Evolutionary conservation across 1,284 basidiomycete species (phyloP), one percentile per base, ranked within the genome.

Genomic region (Tilletia indica): DNA sequence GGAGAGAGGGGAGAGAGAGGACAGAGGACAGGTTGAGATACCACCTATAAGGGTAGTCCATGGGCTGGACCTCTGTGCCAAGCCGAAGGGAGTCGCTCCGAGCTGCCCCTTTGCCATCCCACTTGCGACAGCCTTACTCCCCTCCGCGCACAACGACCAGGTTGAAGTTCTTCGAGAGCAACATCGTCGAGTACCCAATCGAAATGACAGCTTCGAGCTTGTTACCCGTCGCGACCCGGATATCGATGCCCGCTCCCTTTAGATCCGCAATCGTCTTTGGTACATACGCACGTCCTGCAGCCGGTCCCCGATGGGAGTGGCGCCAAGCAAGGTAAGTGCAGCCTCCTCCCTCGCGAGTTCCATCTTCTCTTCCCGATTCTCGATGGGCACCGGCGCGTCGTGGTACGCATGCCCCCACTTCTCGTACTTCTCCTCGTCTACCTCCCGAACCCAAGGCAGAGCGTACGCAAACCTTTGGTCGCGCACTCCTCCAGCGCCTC

Each of bases 201-300:
- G 99, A 99, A 86, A 99, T 98, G 14, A 97, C 97, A 1, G 97
- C 99, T 86, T 99, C 97, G 86, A 99, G 96, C 74, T 96, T 88
- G 85, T 99, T 97, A 1, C 97, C 97, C 0, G 97, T 99, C 67
- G 99, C 86, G 11, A 99, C 94, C 97, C 97, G 99, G 48, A 99
- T 91, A 88, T 98, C 98, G 86, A 99, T 98, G 0, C 97, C 97
- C 38, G 96, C 96, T 88, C 92, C 93, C 82, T 99, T 97, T 51
- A 99, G 86, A 1, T 94, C 98, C 83, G 98, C 94, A 72, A 99
- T 99, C 2, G 97, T 91, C 80, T 99, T 97, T 0, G 97, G 97
- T 2, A 31, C 25, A 31, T 0, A 99, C 97, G 61, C 97, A n/a
- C 97, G 70, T 99, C 97, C 84, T 99, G 97, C 45, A 99, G 87